Conservation (phyloP, 2,329 filamentous ascomycete species). For the Drechslerella dactyloides region DNA sequence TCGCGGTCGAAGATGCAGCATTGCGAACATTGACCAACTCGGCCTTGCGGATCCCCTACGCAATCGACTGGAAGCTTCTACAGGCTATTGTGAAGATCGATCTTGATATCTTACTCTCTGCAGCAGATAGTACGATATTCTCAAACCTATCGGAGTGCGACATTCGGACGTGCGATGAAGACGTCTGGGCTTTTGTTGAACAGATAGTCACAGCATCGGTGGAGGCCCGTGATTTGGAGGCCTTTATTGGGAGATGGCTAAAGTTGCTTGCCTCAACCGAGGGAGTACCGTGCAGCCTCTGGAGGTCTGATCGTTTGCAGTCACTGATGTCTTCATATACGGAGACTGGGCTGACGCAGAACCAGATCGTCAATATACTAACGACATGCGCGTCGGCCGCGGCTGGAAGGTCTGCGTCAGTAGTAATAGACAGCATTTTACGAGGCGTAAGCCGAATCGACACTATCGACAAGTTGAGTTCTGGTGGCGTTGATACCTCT, state of each 20-base stretch:
- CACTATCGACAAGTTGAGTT: slow-evolving; percentile 32
- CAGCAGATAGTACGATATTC: slow-evolving; percentile 18
- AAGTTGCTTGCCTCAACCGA: slow-evolving; percentile 2
- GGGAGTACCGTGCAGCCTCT: slow-evolving; percentile 5
- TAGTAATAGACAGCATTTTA: slow-evolving; percentile 37
- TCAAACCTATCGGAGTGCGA: slow-evolving; percentile 26
- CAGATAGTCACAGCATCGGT: slow-evolving; percentile 29
- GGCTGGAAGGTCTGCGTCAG: slow-evolving; percentile 5
- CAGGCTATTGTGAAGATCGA: slow-evolving; percentile 31
- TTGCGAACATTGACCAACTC: slow-evolving; percentile 20
- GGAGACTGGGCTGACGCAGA: slow-evolving; percentile 30
- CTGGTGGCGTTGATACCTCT: slow-evolving; percentile 1
- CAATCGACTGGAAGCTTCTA: slow-evolving; percentile 29
- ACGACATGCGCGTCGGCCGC: slow-evolving; percentile 14
- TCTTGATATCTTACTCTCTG: slow-evolving; percentile 33
- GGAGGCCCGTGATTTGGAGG: slow-evolving; percentile 34
- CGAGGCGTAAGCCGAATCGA: slow-evolving; percentile 32
- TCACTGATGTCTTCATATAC: slow-evolving; percentile 28
- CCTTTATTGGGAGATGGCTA: slow-evolving; percentile 28
- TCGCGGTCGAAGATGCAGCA: slow-evolving; percentile 18
- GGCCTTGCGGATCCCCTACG: slow-evolving; percentile 10
- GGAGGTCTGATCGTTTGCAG: slow-evolving; percentile 38
- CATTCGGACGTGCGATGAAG: slow-evolving; percentile 9
- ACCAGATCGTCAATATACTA: slow-evolving; percentile 19
- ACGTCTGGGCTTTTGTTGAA: slow-evolving; percentile 27